Conservation (phyloP, 2,329 filamentous ascomycete species). For the Penicillium fuscoglaucum region DNA sequence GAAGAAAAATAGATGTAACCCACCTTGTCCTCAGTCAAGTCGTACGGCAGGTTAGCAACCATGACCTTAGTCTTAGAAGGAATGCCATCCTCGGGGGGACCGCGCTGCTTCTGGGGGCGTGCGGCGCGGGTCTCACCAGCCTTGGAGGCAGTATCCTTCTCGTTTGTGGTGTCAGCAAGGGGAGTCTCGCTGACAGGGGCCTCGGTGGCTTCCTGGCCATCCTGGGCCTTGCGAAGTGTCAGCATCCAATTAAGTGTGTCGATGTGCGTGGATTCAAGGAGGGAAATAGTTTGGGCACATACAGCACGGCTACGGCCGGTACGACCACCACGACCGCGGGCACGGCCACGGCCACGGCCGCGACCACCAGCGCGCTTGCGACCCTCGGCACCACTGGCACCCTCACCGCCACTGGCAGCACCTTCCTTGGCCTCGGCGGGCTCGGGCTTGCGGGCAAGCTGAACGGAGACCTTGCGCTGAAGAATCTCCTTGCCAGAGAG, state of each 20-base stretch:
- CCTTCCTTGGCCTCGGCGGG: conserved; percentile 77
- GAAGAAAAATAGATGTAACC: conserved; percentile 25
- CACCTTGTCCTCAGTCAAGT: conserved; percentile 96
- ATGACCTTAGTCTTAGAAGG: conserved; percentile 99
- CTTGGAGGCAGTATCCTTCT: conserved; percentile 35
- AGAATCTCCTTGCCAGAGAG: conserved; percentile 97
- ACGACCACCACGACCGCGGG: conserved; percentile 66
- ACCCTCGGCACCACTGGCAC: conserved; percentile 65
- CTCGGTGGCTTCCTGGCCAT: conserved; percentile 32
- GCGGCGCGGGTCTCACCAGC: conserved; percentile 49
- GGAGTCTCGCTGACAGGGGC: conserved; percentile 50
- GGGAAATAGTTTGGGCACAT: conserved; percentile 33
- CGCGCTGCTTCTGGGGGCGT: conserved; percentile 74
- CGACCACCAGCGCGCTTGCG: conserved; percentile 63
- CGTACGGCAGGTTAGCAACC: conserved; percentile 98
- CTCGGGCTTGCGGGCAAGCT: conserved; percentile 97
- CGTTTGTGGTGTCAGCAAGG: conserved; percentile 60
- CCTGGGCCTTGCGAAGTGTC: conserved; percentile 19
- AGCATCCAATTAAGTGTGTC: conserved; percentile 3
- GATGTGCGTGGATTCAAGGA: background rate
- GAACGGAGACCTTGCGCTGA: conserved; percentile 97
- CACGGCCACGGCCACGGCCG: conserved; percentile 64
- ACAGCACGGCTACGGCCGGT: conserved; percentile 64
- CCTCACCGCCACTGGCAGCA: conserved; percentile 71
- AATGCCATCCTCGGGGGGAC: conserved; percentile 94